Base-by-base conservation (phyloP, 2,329 filamentous ascomycete species). In the Mycosphaerella sp. region DNA sequence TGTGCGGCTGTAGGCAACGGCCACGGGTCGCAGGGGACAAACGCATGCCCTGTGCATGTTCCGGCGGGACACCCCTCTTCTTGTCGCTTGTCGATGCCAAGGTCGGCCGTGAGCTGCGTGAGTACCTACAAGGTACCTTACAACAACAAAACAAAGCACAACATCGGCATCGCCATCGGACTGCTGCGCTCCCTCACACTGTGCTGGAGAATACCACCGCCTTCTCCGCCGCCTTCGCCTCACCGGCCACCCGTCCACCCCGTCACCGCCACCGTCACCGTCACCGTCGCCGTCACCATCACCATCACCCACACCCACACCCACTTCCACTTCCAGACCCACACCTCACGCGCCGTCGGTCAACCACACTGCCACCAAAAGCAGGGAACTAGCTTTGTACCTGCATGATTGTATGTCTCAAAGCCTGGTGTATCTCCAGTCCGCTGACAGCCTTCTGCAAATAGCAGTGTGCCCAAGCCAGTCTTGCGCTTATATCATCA, bases 331-430 rank as follows among this genome's bases (percentile, higher is more conserved):
- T 6, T 6, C 21, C 21, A 25, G 21, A 25, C 21, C 21, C 21
- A 25, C 21, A 6, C 21, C 21, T 25, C 21, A 25, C 21, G 21
- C 21, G 21, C 21, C 21, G 21, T 25, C 21, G 21, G 21, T 25
- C 6, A 4, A 18, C 41, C 13, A 16, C 41, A 17, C 41, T 17
- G 28, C 32, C 41, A 28, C 28, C 16, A 17, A 30, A 45, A 45
- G 35, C 43, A 35, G 43, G 43, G 17, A 13, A 36, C 43, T 45
- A 45, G 30, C 32, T 36, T 34, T 32, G 43, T 45, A 45, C 43
- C 43, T 45, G 43, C 43, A 45, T 45, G 43, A 37, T 18, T 17
- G 43, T 35, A 35, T 35, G 43, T 16, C 43, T 45, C 30, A 25
- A n/a, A 12, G 30, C 30, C 13, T 34, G 10, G 13, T n/a, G 30